Conservation (phyloP, 2,329 filamentous ascomycete genomes). For the Penicillium olsonii region DNA sequence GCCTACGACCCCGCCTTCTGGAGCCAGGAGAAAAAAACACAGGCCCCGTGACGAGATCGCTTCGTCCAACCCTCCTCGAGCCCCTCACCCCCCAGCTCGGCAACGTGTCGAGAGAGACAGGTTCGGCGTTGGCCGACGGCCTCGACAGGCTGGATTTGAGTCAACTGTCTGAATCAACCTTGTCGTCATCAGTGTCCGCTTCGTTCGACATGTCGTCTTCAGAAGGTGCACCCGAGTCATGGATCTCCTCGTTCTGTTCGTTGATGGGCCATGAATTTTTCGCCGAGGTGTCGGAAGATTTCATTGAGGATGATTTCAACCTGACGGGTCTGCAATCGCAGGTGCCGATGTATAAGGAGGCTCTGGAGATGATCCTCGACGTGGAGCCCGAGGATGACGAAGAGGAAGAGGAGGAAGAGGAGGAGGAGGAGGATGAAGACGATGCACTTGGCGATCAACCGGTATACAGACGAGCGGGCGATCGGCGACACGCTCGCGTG, state of each 20-base stretch:
- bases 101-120: conserved; percentile 50
- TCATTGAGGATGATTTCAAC: conserved; percentile 99
- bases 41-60: conserved; percentile 18
- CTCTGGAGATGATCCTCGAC: conserved; percentile 97
- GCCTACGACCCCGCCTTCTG: not conserved
- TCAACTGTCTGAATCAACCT: conserved; percentile 48
- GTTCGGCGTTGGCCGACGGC: conserved; percentile 49
- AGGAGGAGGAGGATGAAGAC: conserved; percentile 70
- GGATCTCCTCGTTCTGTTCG: conserved; percentile 97
- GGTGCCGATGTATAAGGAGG: conserved; percentile 98
- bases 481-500: conserved; percentile 80
- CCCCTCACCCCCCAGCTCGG: conserved; percentile 28
- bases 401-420: conserved; percentile 65
- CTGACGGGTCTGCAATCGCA: conserved; percentile 91
- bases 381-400: conserved; percentile 90
- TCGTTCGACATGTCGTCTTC: conserved; percentile 49
- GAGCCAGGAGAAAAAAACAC: not conserved
- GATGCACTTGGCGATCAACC: conserved; percentile 61
- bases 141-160: conserved; percentile 50
- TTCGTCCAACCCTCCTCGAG: conserved; percentile 20
- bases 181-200: conserved; percentile 39
- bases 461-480: conserved; percentile 54
- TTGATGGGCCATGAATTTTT: conserved; percentile 98
- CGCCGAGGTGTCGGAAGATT: conserved; percentile 97
- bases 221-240: conserved; percentile 71